Percentiles rank a stretch among this genome's conserved stretches.
Evolutionary conservation across 1,284 basidiomycete genomes (phyloP).

Genomic region (Porogramme epimiltina): DNA sequence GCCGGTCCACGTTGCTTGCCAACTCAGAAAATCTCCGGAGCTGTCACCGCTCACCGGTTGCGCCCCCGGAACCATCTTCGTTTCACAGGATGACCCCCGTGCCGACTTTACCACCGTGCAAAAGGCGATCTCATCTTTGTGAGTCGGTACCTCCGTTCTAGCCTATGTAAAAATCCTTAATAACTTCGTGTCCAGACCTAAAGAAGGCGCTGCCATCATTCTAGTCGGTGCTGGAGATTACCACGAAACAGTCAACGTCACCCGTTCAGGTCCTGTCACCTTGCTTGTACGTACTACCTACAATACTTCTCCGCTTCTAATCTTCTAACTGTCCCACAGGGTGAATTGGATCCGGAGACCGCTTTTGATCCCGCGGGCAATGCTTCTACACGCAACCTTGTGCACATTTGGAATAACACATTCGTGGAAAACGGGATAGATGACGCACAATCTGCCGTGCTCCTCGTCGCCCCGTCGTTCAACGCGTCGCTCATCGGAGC

Average conservation of each 20-base stretch:
- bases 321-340: slow-evolving; percentile 35
- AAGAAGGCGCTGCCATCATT: slow-evolving; percentile 43
- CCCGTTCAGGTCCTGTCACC: slow-evolving; percentile 53
- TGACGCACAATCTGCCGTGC: slow-evolving; percentile 55
- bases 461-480: slow-evolving; percentile 52
- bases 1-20: slow-evolving; percentile 48
- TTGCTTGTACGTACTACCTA: slow-evolving; percentile 46
- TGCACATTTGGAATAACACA: slow-evolving; percentile 52
- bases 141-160: slow-evolving; percentile 17
- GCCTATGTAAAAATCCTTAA: not conserved
- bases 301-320: not conserved
- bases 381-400: slow-evolving; percentile 48
- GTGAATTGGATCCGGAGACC: slow-evolving; percentile 46
- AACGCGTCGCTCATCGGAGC: slow-evolving; percentile 55
- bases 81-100: slow-evolving; percentile 47
- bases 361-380: slow-evolving; percentile 35
- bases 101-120: slow-evolving; percentile 54
- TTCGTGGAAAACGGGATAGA: slow-evolving; percentile 46
- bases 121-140: slow-evolving; percentile 56
- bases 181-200: slow-evolving; percentile 33
- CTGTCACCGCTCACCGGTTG: slow-evolving; percentile 53
- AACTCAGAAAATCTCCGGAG: slow-evolving; percentile 45
- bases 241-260: slow-evolving; percentile 60
- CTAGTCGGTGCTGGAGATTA: slow-evolving; percentile 67
- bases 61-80: slow-evolving; percentile 56